Conservation (phyloP, 163 green algal species). For the Chloroidium sp. region DNA sequence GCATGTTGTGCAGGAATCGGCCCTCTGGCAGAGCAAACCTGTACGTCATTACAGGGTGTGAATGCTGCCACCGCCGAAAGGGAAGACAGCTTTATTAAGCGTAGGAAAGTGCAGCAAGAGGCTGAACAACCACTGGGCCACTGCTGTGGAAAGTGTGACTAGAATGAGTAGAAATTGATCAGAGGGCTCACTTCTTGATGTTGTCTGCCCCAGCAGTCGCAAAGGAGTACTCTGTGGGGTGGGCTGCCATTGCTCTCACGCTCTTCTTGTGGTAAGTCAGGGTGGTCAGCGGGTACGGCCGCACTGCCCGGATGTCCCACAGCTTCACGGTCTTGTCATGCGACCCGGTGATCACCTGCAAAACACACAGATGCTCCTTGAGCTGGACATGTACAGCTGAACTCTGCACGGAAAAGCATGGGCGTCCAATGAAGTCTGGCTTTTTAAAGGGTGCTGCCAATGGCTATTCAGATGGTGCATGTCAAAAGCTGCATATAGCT, state of each 20-base stretch:
- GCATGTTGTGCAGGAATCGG: conserved; percentile 97
- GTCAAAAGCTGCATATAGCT: too few relatives aligned
- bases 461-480: too few relatives aligned
- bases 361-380: neutral
- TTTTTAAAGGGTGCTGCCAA: too few relatives aligned
- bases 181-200: conserved; percentile 89
- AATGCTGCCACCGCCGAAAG: neutral
- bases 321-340: conserved; percentile 92
- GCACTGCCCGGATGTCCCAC: conserved; percentile 82
- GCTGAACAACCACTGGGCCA: neutral
- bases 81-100: neutral
- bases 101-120: neutral
- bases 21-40: conserved; percentile 44
- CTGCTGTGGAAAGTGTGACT: neutral
- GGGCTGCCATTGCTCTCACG: conserved; percentile 47
- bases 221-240: conserved; percentile 65
- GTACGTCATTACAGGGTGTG: neutral
- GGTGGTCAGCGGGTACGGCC: conserved; percentile 57
- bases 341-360: conserved; percentile 87
- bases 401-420: too few relatives aligned
- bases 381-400: neutral
- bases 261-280: conserved; percentile 99
- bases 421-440: too few relatives aligned
- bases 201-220: conserved; percentile 82
- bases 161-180: too few relatives aligned